A percentile compares a stretch with the other conserved stretches of the same genome.
Evolutionary conservation across 2,329 filamentous ascomycete species (phyloP).

Genomic region (Fusarium armeniacum): DNA sequence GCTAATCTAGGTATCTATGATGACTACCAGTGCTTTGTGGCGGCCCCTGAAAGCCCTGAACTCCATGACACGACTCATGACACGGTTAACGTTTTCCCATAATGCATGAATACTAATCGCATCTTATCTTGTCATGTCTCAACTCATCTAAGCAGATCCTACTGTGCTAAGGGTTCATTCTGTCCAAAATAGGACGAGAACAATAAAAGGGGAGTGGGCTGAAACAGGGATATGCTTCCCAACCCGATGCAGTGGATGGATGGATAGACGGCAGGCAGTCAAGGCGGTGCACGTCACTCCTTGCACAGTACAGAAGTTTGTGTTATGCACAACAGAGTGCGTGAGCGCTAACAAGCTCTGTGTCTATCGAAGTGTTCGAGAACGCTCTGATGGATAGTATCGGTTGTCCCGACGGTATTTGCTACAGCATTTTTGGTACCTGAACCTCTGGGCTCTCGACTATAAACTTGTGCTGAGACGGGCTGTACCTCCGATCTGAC

Average conservation of each 20-base stretch:
- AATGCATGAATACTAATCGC: slow-evolving; percentile 16
- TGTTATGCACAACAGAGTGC: slow-evolving; percentile 36
- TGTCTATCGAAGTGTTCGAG: slow-evolving; percentile 38
- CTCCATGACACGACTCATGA: slow-evolving; percentile 19
- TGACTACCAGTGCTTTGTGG: slow-evolving; percentile 13
- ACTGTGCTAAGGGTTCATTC: not conserved
- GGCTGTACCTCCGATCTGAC: slow-evolving; percentile 27
- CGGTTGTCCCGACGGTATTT: slow-evolving; percentile 29
- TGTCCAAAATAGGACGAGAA: slow-evolving; percentile 25
- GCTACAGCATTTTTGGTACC: slow-evolving; percentile 23
- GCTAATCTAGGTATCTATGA: slow-evolving; percentile 33
- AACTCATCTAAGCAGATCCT: slow-evolving; percentile 8
- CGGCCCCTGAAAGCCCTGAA: slow-evolving; percentile 10
- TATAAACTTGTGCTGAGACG: slow-evolving; percentile 25
- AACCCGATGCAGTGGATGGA: slow-evolving; percentile 27
- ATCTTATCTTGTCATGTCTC: slow-evolving; percentile 23
- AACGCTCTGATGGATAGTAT: slow-evolving; percentile 32
- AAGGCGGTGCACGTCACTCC: slow-evolving; percentile 21
- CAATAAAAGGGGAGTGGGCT: slow-evolving; percentile 40
- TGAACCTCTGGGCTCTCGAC: slow-evolving; percentile 28
- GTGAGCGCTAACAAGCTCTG: slow-evolving; percentile 38
- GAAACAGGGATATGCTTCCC: slow-evolving; percentile 41
- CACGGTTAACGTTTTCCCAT: slow-evolving; percentile 36
- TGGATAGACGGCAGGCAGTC: slow-evolving; percentile 5
- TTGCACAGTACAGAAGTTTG: slow-evolving; percentile 15